Evolutionary conservation across 768 basidiomycete genomes (phyloP).

Genomic region (Mycena capillaripes): DNA sequence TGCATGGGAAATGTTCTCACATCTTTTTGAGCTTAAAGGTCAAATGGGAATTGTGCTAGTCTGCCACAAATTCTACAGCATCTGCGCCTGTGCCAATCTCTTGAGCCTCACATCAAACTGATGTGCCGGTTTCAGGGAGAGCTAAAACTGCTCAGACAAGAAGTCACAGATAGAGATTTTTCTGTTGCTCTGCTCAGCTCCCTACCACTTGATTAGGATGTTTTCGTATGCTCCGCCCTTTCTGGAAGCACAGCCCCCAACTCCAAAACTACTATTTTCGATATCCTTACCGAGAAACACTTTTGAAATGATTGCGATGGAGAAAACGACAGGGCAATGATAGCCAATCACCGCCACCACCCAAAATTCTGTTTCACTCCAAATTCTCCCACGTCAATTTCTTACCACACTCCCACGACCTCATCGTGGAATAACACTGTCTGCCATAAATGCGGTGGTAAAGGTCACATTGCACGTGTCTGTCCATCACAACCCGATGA

Average conservation of each 20-base stretch:
- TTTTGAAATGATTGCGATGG: neutral
- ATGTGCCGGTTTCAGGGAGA: constrained; percentile 13
- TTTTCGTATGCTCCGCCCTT: constrained; percentile 1
- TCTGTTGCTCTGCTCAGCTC: constrained; percentile 6
- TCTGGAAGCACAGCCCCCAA: neutral
- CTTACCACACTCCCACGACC: neutral
- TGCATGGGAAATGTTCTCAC: constrained; percentile 10
- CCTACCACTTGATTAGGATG: constrained; percentile 3
- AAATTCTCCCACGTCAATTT: neutral
- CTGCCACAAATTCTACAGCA: constrained; percentile 8
- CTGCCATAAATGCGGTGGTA: neutral
- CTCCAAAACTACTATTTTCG: neutral
- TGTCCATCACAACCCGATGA: neutral
- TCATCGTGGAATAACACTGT: neutral
- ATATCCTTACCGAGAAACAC: neutral
- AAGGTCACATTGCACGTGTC: neutral
- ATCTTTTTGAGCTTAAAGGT: constrained; percentile 6
- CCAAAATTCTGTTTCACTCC: neutral
- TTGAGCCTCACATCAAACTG: constrained; percentile 6
- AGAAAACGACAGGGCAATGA: neutral
- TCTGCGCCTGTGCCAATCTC: neutral
- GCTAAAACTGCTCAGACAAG: constrained; percentile 2
- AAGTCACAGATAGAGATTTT: neutral
- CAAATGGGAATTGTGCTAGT: constrained; percentile 7
- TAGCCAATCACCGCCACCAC: neutral